Base-by-base conservation (phyloP, 768 basidiomycete genomes). In the Amanita jacksonii region DNA sequence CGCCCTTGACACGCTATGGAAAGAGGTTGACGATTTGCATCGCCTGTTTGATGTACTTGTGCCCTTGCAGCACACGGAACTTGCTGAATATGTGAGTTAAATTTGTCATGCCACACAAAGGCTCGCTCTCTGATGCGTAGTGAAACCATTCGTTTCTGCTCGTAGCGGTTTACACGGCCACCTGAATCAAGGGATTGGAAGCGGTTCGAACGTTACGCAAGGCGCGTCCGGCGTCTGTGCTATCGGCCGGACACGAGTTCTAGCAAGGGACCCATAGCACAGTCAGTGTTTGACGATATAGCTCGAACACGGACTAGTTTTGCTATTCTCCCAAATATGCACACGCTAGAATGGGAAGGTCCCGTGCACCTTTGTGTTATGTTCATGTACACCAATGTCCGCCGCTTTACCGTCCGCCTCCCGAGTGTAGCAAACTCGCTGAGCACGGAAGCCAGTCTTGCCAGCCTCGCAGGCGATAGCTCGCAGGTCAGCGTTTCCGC, bases 1-100 rank as follows among this genome's bases (percentile, higher is more conserved):
- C 19, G 74, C 77, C 1, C 57, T 81, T 44, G 73, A 79, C 52
- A 52, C 61, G n/a, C 54, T 81, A 0, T 83, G 81, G 81, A 65
- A 59, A 41, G 68, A 77, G 1, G 68, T 80, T 5, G 57, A 65
- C 40, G 65, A 73, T 47, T 55, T 76, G 1, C 41, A 58, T 23
- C 61, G 59, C 8, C 61, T 82, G 6, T 72, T 81, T 49, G 51
- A 56, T 9, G 45, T 78, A 3, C 65, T 82, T 8, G 68, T 68
- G 8, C 75, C 77, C 0, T 59, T 77, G 43, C 48, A 53, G 9
- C 50, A 33, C 19, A 28, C 18, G 22, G 46, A 41, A 1, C 46
- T 48, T 10, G 48, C 55, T 6, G 55, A 57, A 56, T 56, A 59
- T 38, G 58, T 64, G 55, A 45, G 60, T 62, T 37, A n/a, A n/a